A percentile compares a stretch with the other conserved stretches of the same genome.
Conservation (phyloP, 208 protist genomes). For the Lotmaria passim region DNA sequence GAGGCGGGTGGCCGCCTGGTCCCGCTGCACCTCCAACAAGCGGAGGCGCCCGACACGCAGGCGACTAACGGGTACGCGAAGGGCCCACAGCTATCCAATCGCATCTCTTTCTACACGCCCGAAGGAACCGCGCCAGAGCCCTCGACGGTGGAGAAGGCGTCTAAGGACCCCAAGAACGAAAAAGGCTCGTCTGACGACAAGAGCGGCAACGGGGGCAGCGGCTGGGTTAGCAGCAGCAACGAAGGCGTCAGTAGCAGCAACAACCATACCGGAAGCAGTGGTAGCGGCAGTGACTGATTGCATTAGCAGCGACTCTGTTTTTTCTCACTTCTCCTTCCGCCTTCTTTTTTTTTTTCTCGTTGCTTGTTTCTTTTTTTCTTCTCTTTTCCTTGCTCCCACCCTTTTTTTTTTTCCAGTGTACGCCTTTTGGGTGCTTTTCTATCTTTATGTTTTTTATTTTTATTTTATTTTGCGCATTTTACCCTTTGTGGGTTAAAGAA, state of each 20-base stretch:
- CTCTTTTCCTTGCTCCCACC: background rate
- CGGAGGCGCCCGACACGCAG: background rate
- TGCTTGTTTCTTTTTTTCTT: background rate
- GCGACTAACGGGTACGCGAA: background rate
- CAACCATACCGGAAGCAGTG: conserved; percentile 33
- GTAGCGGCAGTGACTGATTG: conserved; percentile 32
- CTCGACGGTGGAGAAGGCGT: background rate
- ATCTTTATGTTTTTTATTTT: conserved; percentile 5
- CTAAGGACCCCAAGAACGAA: conserved; percentile 6
- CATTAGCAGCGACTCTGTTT: background rate
- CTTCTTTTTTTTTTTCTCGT: conserved; percentile 15
- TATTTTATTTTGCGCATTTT: background rate
- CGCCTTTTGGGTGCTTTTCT: background rate
- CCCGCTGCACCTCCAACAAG: conserved; percentile 7
- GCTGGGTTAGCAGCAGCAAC: conserved; percentile 30
- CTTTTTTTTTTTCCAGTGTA: background rate
- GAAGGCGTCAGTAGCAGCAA: conserved; percentile 31
- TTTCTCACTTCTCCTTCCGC: background rate
- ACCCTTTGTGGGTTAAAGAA: no score
- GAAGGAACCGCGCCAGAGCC: conserved; percentile 7
- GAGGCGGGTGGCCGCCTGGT: conserved; percentile 18
- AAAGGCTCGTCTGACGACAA: conserved; percentile 9
- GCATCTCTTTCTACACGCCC: conserved; percentile 9
- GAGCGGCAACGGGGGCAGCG: conserved; percentile 3
- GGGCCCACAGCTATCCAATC: background rate